These are phyloP conservation scores for Massarina eburnea DNA, from an alignment of 2,329 filamentous ascomycete species.

Conservation along the genomic window DNA sequence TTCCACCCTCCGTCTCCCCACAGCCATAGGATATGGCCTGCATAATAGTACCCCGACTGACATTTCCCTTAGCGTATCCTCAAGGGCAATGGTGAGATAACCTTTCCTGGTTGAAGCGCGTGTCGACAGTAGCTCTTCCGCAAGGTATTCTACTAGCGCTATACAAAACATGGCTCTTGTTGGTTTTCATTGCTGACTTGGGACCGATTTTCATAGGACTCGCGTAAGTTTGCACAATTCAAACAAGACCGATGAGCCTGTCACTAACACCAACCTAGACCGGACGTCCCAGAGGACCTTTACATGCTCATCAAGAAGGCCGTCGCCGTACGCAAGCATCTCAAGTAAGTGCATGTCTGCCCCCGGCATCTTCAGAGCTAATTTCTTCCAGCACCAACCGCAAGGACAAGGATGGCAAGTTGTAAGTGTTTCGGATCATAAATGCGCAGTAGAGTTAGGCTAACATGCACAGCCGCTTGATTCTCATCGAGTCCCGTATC, in stretches of 20 bases:
- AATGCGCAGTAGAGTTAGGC: background rate
- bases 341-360: no score
- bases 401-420: slow-evolving; percentile 99
- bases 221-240: no score
- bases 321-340: slow-evolving; percentile 90
- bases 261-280: no score
- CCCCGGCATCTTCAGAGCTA: no score
- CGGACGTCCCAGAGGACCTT: slow-evolving; percentile 98
- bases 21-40: no score
- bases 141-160: slow-evolving; percentile 69
- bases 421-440: slow-evolving; percentile 45
- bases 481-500: slow-evolving; percentile 99
- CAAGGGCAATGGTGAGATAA: slow-evolving; percentile 89
- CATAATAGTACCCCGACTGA: no score
- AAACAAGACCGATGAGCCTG: no score
- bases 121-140: slow-evolving; percentile 38
- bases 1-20: no score
- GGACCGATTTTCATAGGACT: slow-evolving; percentile 73
- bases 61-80: no score
- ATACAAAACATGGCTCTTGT: slow-evolving; percentile 53
- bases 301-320: slow-evolving; percentile 99
- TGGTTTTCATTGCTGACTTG: slow-evolving; percentile 42
- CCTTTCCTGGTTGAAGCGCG: slow-evolving; percentile 46
- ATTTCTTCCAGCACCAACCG: no score
- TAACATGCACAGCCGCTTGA: slow-evolving; percentile 67